Base-by-base conservation (phyloP, 2,329 filamentous ascomycete genomes). In the Dothideomycetes sp. region DNA sequence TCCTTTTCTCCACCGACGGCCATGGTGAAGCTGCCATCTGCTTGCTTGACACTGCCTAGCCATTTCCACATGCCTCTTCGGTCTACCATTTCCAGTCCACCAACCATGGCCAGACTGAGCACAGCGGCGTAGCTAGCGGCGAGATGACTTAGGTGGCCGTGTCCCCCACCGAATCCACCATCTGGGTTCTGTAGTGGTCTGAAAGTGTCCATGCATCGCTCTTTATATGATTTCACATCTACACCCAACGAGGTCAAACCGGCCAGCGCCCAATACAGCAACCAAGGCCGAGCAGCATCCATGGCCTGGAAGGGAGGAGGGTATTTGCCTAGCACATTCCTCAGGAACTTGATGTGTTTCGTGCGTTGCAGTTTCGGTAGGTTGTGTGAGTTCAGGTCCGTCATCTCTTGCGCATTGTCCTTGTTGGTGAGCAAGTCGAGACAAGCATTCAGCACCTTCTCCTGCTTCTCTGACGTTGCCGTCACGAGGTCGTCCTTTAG, bases 81-180 rank as follows among this genome's bases (percentile, higher is more conserved):
- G 63, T 96, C 81, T 43, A 96, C 75, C 40, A 85, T 66, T 41
- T 82, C 79, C 43, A 80, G 64, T 7, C 83, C 85, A 37, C 84
- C 86, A 31, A 89, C 82, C 46, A 87, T 74, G 17, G 81, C 76
- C 37, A 98, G 68, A 34, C 83, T 77, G 43, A 98, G 72, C 15
- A 94, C 65, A 31, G 81, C 74, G 35, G 88, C 87, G 69, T 96
- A 98, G 1, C 84, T 86, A 34, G 84, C 81, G 42, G 91, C 91
- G 49, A 91, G 73, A 62, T 98, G 91, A 38, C 85, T 87, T 49
- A 76, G 71, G 57, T 96, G 91, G 19, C 89, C 87, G 59, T 87
- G 82, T n/a, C 91, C 88, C 47, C 89, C 91, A 38, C 87, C 91
- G 58, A 94, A 94, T 2, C 91, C 91, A 37, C 91, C 91, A 12